Evolutionary conservation across 176 grass and related monocot genomes (phyloP).

Genomic region (Oryza australiensis): DNA sequence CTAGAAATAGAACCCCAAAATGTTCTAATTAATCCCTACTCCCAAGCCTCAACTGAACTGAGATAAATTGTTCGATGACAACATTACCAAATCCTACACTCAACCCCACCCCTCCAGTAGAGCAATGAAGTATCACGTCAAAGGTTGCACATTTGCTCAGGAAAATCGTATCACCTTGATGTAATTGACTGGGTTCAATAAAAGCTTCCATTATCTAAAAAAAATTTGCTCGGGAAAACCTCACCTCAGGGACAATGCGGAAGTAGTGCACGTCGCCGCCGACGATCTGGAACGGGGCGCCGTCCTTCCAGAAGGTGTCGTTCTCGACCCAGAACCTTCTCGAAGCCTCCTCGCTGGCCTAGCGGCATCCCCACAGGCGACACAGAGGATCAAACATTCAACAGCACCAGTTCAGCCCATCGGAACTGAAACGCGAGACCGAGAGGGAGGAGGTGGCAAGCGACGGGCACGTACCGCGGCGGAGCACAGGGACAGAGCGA

Average conservation of each 20-base stretch:
- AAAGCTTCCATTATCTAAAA: no score
- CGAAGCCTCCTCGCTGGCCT: conserved; percentile 26
- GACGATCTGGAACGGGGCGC: conserved; percentile 71
- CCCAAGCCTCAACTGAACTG: not conserved
- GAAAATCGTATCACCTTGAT: conserved; percentile 60
- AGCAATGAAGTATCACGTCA: not conserved
- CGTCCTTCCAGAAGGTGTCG: conserved; percentile 85
- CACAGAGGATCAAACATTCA: conserved; percentile 5
- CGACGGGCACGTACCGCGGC: not conserved
- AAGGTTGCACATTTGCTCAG: not conserved
- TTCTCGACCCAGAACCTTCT: conserved; percentile 76
- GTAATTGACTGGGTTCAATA: no score
- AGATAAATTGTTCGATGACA: not conserved
- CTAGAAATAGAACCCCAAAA: not conserved
- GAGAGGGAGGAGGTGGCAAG: not conserved
- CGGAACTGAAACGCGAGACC: not conserved
- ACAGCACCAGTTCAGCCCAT: not conserved
- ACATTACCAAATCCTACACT: not conserved
- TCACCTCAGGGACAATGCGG: conserved; percentile 88
- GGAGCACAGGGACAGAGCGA: conserved; percentile 35
- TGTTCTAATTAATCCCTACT: not conserved
- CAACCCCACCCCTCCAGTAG: not conserved
- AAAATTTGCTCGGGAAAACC: not conserved
- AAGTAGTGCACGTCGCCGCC: conserved; percentile 94
- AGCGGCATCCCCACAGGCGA: not conserved